A percentile compares a stretch with the other conserved stretches of the same genome.
These are phyloP conservation scores for Septoria petroselini DNA, from an alignment of 2,329 filamentous ascomycete species.

Conservation along the genomic window DNA sequence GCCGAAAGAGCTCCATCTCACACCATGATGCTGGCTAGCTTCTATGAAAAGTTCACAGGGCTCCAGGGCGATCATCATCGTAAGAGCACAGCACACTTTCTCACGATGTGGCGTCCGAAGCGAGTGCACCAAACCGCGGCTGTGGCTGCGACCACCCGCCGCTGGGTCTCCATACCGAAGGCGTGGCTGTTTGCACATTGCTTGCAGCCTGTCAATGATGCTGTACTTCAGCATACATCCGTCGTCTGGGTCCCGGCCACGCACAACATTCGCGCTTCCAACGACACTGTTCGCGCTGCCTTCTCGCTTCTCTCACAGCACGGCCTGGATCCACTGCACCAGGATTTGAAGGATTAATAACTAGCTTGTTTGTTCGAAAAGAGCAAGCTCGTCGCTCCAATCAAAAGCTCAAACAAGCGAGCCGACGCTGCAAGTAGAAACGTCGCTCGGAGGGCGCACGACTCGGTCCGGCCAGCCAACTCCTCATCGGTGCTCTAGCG, in stretches of 20 bases:
- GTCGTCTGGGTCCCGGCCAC: conserved; percentile 2
- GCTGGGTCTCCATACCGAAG: conserved; percentile 16
- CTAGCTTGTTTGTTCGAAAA: conserved; percentile 19
- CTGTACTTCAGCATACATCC: conserved; percentile 17
- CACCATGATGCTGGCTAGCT: conserved; percentile 10
- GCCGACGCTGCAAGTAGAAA: conserved; percentile 10
- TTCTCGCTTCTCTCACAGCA: conserved; percentile 2
- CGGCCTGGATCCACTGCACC: conserved; percentile 14
- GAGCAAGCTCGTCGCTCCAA: conserved; percentile 17
- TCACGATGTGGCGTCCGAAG: conserved; percentile 17
- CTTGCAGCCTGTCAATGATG: conserved; percentile 23
- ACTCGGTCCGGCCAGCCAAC: conserved; percentile 24
- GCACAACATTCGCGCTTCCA: neutral
- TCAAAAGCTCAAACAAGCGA: conserved; percentile 21
- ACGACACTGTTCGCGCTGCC: conserved; percentile 1
- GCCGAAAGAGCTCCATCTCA: conserved; percentile 4
- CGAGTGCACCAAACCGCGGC: conserved; percentile 18
- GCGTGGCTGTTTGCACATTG: conserved; percentile 20
- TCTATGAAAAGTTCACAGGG: conserved; percentile 16
- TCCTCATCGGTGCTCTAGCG: conserved; percentile 17
- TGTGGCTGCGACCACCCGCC: conserved; percentile 24
- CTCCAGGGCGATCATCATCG: conserved; percentile 25
- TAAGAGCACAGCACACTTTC: conserved; percentile 2
- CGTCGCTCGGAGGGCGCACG: conserved; percentile 19
- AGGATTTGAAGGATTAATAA: conserved; percentile 26